phyloP scores from a whole-genome alignment of 129 eudicot species.

The Pittosporum tobira region DNA sequence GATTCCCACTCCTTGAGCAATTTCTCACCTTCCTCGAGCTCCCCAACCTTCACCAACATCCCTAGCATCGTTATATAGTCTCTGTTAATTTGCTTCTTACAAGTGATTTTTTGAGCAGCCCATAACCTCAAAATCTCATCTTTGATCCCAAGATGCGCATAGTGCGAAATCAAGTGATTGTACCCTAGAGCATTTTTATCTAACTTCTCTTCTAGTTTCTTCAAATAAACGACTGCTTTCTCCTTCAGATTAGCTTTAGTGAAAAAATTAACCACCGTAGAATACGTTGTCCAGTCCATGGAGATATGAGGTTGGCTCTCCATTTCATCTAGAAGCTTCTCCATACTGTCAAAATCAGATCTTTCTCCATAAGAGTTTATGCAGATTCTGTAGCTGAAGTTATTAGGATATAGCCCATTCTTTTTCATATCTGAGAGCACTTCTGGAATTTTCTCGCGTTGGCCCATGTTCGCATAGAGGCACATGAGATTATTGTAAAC shows the following conservation, averaged over 20 bases:
- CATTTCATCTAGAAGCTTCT: constrained; percentile 31
- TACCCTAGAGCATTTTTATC: constrained; percentile 22
- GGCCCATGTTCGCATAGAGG: constrained; percentile 26
- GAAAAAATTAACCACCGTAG: constrained; percentile 20
- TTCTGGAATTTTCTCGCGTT: constrained; percentile 25
- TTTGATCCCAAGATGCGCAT: constrained; percentile 28
- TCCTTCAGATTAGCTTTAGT: constrained; percentile 24
- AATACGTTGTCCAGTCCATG: constrained; percentile 37
- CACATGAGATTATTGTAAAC: constrained; percentile 38
- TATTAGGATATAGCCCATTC: constrained; percentile 28
- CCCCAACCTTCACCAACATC: constrained; percentile 33
- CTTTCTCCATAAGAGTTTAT: constrained; percentile 24
- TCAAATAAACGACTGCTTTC: constrained; percentile 22
- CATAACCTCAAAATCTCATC: constrained; percentile 34
- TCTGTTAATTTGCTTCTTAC: constrained; percentile 28
- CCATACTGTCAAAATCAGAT: constrained; percentile 28
- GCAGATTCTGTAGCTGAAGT: constrained; percentile 35
- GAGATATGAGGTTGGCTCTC: constrained; percentile 20
- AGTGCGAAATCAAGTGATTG: constrained; percentile 28
- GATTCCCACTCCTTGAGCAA: constrained; percentile 35
- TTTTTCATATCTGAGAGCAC: constrained; percentile 28
- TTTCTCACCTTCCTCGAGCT: constrained; percentile 25
- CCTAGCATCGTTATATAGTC: constrained; percentile 33
- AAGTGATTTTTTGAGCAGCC: constrained; percentile 18
- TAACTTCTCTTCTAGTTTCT: constrained; percentile 30